A percentile compares a stretch with the other conserved stretches of the same genome.
phyloP scores from a whole-genome alignment of 192 early-diverging fungal genomes.

The Backusella australiensis region DNA sequence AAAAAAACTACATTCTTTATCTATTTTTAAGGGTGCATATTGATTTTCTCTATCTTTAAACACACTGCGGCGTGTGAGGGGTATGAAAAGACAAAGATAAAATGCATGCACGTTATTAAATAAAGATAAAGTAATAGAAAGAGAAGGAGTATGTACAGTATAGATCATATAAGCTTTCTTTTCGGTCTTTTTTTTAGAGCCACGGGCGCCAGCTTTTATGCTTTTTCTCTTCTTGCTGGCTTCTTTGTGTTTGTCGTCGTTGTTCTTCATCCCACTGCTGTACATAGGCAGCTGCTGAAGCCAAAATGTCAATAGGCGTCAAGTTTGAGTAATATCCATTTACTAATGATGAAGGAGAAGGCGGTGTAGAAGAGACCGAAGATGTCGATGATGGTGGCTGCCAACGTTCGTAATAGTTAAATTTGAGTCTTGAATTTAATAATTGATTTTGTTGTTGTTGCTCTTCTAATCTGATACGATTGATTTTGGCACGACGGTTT shows the following conservation, averaged over 20 bases:
- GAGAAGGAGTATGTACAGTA: not conserved
- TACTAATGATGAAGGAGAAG: conserved; percentile 4
- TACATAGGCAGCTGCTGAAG: conserved; percentile 40
- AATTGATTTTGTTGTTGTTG: conserved; percentile 11
- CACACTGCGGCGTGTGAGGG: not conserved
- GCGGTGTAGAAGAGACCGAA: not conserved
- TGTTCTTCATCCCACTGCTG: conserved; percentile 34
- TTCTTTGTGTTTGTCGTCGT: not conserved
- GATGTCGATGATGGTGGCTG: conserved; percentile 6
- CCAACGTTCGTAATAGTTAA: conserved; percentile 11
- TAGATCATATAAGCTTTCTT: not conserved
- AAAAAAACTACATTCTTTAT: conserved; percentile 5
- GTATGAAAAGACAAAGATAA: not conserved
- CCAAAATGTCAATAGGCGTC: conserved; percentile 35
- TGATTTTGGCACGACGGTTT: conserved; percentile 80
- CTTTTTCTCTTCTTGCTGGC: not conserved
- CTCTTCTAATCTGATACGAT: conserved; percentile 41
- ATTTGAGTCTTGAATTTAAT: conserved; percentile 6
- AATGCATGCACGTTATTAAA: not conserved
- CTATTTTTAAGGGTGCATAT: not conserved
- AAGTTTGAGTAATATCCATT: conserved; percentile 11
- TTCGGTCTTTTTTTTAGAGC: conserved; percentile 3
- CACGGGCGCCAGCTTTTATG: conserved; percentile 16
- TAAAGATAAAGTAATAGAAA: not conserved
- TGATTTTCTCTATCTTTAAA: not conserved